Evolutionary conservation across 2,329 filamentous ascomycete genomes (phyloP), one percentile per base, ranked within the genome.

Genomic region (Cordyceps javanica): DNA sequence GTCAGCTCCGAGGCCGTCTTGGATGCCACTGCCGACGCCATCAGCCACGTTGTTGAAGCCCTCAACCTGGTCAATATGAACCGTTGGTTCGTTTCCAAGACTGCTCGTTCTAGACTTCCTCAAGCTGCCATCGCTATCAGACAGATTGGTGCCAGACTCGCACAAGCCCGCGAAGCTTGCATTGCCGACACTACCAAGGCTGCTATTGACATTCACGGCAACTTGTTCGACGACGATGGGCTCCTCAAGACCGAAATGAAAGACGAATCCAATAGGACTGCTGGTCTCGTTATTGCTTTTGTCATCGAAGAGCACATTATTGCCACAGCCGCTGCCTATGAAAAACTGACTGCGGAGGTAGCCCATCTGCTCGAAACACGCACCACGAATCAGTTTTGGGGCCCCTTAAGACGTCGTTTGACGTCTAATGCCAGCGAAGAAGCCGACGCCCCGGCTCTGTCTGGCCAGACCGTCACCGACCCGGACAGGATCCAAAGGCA

Each of bases 281-380:
- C 69, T 0, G 75, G 72, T 0, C 68, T 80, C n/a, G 66, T 78
- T 2, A 60, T 77, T 3, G 70, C 72, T 14, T 77, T 81, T 73
- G 73, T 78, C 4, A 68, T 77, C 8, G 76, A 80, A 55, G 76
- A 80, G 63, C 70, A 73, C 14, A 67, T 78, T 6, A 60, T 63
- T 16, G 65, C 51, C 5, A 57, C 61, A n/a, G 62, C 63, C 0
- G 48, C 28, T 0, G 63, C 69, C 0, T 66, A 70, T 5, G 70
- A 75, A 38, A 59, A 60, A 1, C 60, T 79, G 0, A 62, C 80
- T 0, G 64, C 67, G 4, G 67, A 72, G 13, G 64, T 78, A 2
- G 60, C 71, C 0, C 62, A 67, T 0, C 67, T 77, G 2, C 69
- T 75, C 7, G 64, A 70, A 21, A 63, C 66, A 3, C 71, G 73